phyloP scores from a whole-genome alignment of 2,329 filamentous ascomycete genomes.

The Botryotinia convoluta region DNA sequence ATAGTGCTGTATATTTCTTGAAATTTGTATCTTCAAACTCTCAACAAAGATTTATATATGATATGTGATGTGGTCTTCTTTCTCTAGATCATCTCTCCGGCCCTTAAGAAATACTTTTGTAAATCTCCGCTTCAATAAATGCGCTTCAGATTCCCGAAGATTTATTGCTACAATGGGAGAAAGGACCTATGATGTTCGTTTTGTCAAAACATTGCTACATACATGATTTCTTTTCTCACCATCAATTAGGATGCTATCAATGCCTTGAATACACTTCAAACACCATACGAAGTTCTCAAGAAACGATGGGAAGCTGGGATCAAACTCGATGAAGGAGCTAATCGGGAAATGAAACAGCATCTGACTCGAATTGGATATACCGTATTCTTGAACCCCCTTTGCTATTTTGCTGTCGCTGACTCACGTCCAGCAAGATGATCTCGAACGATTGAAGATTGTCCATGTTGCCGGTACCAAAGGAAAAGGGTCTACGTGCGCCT shows the following conservation, averaged over 20 bases:
- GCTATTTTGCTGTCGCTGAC: not conserved
- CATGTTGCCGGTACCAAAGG: conserved; percentile 76
- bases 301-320: conserved; percentile 72
- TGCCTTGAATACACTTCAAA: conserved; percentile 86
- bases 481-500: conserved; percentile 71
- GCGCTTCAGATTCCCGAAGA: not conserved
- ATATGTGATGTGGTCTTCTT: conserved; percentile 2
- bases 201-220: not conserved
- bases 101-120: not conserved
- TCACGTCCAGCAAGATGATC: conserved; percentile 30
- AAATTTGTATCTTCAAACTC: not conserved
- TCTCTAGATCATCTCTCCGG: not conserved
- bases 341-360: conserved; percentile 79
- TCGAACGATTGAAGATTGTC: conserved; percentile 62
- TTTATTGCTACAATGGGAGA: conserved; percentile 15
- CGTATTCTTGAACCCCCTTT: conserved; percentile 36
- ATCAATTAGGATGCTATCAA: conserved; percentile 71
- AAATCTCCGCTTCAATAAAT: not conserved
- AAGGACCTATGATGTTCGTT: conserved; percentile 27
- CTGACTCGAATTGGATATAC: conserved; percentile 75
- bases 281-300: conserved; percentile 78
- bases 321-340: conserved; percentile 65
- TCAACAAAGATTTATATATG: not conserved
- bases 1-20: not conserved
- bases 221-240: conserved; percentile 16